Evolutionary conservation across 306 rosid species (phyloP), one percentile per base, ranked within the genome.

Genomic region (Citrullus mucosospermus): DNA sequence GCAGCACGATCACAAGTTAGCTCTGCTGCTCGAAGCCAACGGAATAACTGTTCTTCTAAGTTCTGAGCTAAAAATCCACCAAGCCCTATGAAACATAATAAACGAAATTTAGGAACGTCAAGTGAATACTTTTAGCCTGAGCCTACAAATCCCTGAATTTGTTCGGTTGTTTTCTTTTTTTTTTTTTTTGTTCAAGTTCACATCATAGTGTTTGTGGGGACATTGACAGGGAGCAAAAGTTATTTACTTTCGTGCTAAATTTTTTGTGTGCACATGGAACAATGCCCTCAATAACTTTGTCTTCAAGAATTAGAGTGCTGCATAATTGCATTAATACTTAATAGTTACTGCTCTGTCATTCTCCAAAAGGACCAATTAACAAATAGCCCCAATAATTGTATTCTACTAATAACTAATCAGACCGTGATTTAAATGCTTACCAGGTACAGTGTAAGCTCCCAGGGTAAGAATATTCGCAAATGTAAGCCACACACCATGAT

Each of bases 1-100:
- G 99, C 97, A 41, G 97, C 99, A 60, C 97, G 97, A 76, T 92
- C 99, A 88, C 99, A 95, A 78, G 97, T 95, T 86, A 95, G 81
- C 86, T 95, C 99, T 53, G 99, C 99, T 53, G 99, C 90, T 87
- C 97, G 89, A 80, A 95, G 92, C 99, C 99, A 95, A 78, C 97
- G 99, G 53, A 92, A 84, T 77, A 95, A 75, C 82, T 92, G 97
- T 83, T 95, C 99, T 85, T 95, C 97, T 82, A 95, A 87, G 79
- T 87, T 89, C 81, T 77, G 96, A 83, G 99, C 97, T 87, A 95
- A 92, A 54, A 92, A 65, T 58, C 92, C 93, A 25, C 99, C 99
- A 78, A 95, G 88, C 81, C 99, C 99, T 95, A 82, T 46, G 73
- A 82, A 76, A 44, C 62, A 53, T 51, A 4, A 74, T 25, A 32